These are phyloP conservation scores for Breynia disticha DNA, from an alignment of 441 rosid genomes.

Conservation along the genomic window DNA sequence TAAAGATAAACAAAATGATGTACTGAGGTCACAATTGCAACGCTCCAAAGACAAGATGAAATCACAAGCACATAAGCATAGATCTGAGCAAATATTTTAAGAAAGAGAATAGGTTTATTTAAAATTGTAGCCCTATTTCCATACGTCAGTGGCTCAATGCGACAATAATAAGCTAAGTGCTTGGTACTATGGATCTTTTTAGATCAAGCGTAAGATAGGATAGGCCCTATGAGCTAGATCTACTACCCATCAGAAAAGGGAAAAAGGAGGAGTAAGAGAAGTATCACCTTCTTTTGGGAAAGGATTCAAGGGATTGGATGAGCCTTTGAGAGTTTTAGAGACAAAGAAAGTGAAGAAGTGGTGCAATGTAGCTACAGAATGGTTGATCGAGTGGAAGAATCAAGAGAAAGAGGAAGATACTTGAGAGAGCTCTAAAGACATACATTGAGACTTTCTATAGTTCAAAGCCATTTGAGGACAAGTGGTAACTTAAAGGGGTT, in stretches of 20 bases:
- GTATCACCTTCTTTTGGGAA: too few relatives aligned
- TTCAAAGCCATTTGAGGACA: too few relatives aligned
- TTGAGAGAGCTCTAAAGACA: background rate
- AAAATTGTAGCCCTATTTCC: background rate
- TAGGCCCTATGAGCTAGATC: background rate
- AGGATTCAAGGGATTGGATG: background rate
- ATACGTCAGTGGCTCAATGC: background rate
- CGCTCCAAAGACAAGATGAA: background rate
- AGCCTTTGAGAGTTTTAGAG: background rate
- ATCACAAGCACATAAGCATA: background rate
- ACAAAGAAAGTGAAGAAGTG: too few relatives aligned
- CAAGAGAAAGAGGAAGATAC: background rate
- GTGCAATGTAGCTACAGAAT: background rate
- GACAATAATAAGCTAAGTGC: background rate
- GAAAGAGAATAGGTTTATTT: background rate
- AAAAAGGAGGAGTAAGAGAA: too few relatives aligned
- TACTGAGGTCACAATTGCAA: too few relatives aligned
- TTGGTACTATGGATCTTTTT: background rate
- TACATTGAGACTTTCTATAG: background rate
- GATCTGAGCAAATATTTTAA: background rate
- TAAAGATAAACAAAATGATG: too few relatives aligned
- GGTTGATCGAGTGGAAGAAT: too few relatives aligned
- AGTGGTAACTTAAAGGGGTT: too few relatives aligned
- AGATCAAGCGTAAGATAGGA: background rate
- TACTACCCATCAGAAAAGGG: background rate